Evolutionary conservation across 2,329 filamentous ascomycete genomes (phyloP), one percentile per base, ranked within the genome.

Genomic region (Stemphylium beticola): DNA sequence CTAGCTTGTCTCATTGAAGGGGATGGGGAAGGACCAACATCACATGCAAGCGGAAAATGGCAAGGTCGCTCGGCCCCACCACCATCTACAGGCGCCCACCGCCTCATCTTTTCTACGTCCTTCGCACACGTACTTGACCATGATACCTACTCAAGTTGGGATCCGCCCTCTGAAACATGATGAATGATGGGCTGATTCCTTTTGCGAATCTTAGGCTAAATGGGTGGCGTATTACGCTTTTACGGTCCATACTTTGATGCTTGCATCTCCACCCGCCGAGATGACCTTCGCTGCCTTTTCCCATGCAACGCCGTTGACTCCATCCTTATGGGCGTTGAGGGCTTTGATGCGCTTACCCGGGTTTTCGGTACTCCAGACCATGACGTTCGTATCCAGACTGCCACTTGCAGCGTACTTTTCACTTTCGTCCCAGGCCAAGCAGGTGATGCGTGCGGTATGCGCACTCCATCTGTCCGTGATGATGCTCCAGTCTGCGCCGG

Each of bases 311-410:
- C 91, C 93, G 64, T 89, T 92, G 15, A 98, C 92, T 9, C 95
- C 95, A 71, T 98, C 95, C 78, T 97, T 97, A 79, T 99, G 95
- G 44, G 93, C 92, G 71, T 96, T 96, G 18, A 87, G 78, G 12
- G 87, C 88, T 79, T 95, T 93, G 64, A 96, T 85, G 64, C 93
- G 85, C 76, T 90, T 90, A 2, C 91, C 92, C 0, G 93, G 93
- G 72, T 91, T 90, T 38, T 81, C 79, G 51, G 97, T 76, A 73
- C 91, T 96, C 92, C 95, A 99, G 26, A 96, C 87, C 72, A 91
- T 93, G 17, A 99, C 84, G 69, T 96, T 92, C 0, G 93, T 97
- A 74, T 99, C 95, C 44, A 99, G 79, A 40, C 87, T 89, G 11
- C 93, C 93, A 72, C 90, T 96, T 17, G 87, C 91, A 2, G 93